A percentile compares a stretch with the other conserved stretches of the same genome.
phyloP scores from a whole-genome alignment of 192 early-diverging fungal species.

The Allomyces macrogynus region DNA sequence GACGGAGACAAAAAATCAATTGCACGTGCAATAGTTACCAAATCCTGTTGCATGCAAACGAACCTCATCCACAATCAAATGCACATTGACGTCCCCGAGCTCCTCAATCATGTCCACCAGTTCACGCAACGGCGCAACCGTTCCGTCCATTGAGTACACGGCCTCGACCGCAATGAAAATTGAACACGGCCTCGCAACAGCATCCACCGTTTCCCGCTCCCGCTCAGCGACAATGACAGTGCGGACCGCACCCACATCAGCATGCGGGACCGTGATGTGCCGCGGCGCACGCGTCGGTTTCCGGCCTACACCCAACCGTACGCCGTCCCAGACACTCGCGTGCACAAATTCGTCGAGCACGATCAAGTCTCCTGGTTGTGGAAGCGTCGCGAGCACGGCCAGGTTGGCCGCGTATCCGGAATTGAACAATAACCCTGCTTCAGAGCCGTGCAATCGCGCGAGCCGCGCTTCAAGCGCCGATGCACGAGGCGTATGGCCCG shows the following conservation, averaged over 20 bases:
- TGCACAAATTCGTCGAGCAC: constrained; percentile 26
- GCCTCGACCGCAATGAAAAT: constrained; percentile 24
- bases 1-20: too few relatives aligned
- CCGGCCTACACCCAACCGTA: constrained; percentile 7
- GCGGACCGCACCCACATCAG: too few relatives aligned
- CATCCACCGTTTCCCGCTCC: neutral
- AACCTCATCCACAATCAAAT: too few relatives aligned
- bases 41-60: too few relatives aligned
- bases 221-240: too few relatives aligned
- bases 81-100: too few relatives aligned
- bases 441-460: constrained; percentile 8
- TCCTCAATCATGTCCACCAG: constrained; percentile 8
- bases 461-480: constrained; percentile 19
- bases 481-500: constrained; percentile 17
- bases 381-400: constrained; percentile 15
- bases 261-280: too few relatives aligned
- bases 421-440: constrained; percentile 26
- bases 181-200: neutral
- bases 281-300: too few relatives aligned
- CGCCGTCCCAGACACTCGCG: constrained; percentile 32
- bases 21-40: too few relatives aligned
- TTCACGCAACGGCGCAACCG: constrained; percentile 17
- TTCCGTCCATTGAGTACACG: constrained; percentile 35
- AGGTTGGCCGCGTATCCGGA: constrained; percentile 41
- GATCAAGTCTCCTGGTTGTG: constrained; percentile 13